Percentiles rank a stretch among this genome's conserved stretches.
Conservation (phyloP, 768 basidiomycete species). For the Mycena venus region DNA sequence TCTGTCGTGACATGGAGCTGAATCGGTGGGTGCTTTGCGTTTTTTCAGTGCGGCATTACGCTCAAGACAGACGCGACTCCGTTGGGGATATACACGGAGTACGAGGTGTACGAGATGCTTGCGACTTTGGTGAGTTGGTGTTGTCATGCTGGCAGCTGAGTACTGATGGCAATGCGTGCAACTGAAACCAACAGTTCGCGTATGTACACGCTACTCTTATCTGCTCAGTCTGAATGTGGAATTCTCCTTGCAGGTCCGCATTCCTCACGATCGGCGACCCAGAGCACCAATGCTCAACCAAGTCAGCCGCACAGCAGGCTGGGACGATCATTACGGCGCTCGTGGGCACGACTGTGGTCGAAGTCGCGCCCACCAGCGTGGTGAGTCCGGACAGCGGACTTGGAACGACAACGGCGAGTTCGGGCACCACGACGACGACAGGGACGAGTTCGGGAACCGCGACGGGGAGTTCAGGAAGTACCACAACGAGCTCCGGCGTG, state of each 20-base stretch:
- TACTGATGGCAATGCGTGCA: background rate
- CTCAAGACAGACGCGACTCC: constrained; percentile 55
- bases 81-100: constrained; percentile 51
- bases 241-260: background rate
- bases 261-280: too few species aligned
- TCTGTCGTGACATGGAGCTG: background rate
- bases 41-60: constrained; percentile 50
- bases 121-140: constrained; percentile 29
- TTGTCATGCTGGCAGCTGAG: too few species aligned
- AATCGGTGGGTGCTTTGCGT: too few species aligned
- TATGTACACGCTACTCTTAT: background rate
- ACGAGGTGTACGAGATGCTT: constrained; percentile 56
- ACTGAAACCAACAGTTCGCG: constrained; percentile 4
- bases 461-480: background rate
- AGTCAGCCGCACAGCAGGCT: too few species aligned
- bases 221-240: background rate
- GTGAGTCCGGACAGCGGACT: background rate
- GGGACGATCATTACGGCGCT: too few species aligned
- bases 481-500: background rate
- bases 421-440: background rate
- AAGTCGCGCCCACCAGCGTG: background rate
- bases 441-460: background rate
- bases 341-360: too few species aligned
- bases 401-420: background rate
- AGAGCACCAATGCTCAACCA: too few species aligned